Conservation (phyloP, 441 rosid genomes). For the Gossypium aridum region DNA sequence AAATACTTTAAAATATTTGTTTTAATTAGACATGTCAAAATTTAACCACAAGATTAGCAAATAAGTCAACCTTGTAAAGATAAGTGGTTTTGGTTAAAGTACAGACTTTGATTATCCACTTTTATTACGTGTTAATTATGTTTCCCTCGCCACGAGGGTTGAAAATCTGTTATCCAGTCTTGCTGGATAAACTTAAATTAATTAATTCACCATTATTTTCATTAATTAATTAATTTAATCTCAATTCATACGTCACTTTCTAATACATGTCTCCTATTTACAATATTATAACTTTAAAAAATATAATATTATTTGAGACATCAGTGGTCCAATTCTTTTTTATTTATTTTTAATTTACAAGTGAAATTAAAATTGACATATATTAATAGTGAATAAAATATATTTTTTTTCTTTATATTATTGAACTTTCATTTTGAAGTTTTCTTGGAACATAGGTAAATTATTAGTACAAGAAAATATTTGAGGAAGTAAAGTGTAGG, state of each 20-base stretch:
- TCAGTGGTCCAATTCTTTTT: no score
- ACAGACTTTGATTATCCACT: constrained; percentile 15
- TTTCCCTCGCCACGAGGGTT: constrained; percentile 1
- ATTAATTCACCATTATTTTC: background rate
- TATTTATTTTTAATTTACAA: background rate
- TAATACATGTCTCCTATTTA: background rate
- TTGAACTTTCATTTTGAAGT: background rate
- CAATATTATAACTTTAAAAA: no score
- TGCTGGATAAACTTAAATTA: background rate
- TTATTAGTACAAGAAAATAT: constrained; percentile 18
- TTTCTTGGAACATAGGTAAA: constrained; percentile 15
- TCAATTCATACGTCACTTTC: constrained; percentile 2
- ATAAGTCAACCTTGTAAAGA: no score
- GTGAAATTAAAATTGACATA: background rate
- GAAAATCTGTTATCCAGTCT: constrained; percentile 3
- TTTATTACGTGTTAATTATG: background rate
- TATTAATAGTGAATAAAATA: background rate
- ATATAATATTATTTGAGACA: no score
- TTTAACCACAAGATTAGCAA: no score
- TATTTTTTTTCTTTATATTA: background rate
- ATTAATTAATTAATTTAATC: background rate
- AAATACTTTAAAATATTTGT: no score
- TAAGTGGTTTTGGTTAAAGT: constrained; percentile 12
- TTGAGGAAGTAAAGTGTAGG: background rate
- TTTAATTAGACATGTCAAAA: no score